Percentiles rank a stretch among this genome's conserved stretches.
phyloP scores from a whole-genome alignment of 2,329 filamentous ascomycete species.

The Colletotrichum melonis region DNA sequence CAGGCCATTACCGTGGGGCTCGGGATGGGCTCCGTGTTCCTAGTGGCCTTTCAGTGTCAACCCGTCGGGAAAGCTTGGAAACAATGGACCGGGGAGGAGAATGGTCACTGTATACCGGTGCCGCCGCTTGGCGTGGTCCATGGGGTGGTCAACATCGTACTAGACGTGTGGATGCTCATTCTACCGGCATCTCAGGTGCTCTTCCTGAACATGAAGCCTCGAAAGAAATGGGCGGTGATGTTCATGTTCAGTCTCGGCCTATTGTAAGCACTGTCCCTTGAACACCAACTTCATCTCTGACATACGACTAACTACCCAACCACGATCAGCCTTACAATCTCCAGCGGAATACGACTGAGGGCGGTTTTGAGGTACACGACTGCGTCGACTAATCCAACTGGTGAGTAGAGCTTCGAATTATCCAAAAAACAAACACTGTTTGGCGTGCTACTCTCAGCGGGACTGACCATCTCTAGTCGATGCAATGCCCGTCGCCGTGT shows the following conservation, averaged over 20 bases:
- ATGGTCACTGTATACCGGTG: background rate
- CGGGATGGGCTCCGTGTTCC: background rate
- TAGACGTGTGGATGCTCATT: constrained; percentile 21
- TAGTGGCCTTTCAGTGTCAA: background rate
- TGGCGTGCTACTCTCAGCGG: no score
- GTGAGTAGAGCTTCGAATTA: background rate
- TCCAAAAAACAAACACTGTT: no score
- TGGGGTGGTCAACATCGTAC: background rate
- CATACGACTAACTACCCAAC: background rate
- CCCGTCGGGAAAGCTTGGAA: background rate
- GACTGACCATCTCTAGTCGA: background rate
- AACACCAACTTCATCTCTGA: no score
- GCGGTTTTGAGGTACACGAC: background rate
- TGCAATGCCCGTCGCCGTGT: background rate
- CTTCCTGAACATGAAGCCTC: background rate
- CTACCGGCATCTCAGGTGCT: constrained; percentile 1
- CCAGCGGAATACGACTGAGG: background rate
- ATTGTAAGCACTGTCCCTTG: background rate
- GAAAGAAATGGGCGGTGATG: constrained; percentile 11
- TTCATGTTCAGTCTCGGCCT: constrained; percentile 14
- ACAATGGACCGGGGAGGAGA: background rate
- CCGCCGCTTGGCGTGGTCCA: background rate
- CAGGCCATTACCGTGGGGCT: background rate
- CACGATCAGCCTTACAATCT: background rate
- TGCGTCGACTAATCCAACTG: background rate